phyloP scores from a whole-genome alignment of 108 stramenopile genomes.

The Aurantiochytrium sp. region DNA sequence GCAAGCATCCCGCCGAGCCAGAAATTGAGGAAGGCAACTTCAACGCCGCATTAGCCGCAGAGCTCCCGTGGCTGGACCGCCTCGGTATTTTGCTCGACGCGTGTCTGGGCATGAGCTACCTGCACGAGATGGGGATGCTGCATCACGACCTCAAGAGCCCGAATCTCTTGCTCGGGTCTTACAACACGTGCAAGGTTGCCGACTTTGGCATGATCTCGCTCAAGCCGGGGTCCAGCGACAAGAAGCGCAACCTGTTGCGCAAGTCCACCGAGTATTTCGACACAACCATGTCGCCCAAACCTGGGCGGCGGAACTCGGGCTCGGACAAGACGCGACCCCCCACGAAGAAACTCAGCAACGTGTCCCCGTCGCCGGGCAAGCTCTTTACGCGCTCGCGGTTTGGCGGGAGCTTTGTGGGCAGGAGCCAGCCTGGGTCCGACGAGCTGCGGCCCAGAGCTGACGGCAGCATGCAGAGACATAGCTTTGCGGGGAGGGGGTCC shows the following conservation, averaged over 20 bases:
- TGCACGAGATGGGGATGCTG: conserved; percentile 82
- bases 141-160: conserved; percentile 87
- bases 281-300: not conserved
- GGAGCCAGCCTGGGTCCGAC: not conserved
- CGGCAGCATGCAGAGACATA: too few species aligned
- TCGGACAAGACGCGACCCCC: not conserved
- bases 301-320: not conserved
- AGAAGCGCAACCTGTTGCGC: not conserved
- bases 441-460: not conserved
- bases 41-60: conserved; percentile 51
- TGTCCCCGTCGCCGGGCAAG: not conserved
- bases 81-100: conserved; percentile 65
- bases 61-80: conserved; percentile 63
- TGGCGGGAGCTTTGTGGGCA: not conserved
- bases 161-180: conserved; percentile 78
- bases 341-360: not conserved
- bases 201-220: conserved; percentile 87
- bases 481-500: too few species aligned
- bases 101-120: conserved; percentile 84
- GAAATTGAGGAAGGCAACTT: too few species aligned
- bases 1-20: too few species aligned
- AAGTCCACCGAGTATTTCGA: conserved; percentile 11
- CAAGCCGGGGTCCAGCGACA: conserved; percentile 22
- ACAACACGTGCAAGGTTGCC: conserved; percentile 79
- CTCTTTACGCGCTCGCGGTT: not conserved